Percentiles rank a stretch among this genome's conserved stretches.
Conservation (phyloP, 2,329 filamentous ascomycete genomes). For the Aschersonia sp. region DNA sequence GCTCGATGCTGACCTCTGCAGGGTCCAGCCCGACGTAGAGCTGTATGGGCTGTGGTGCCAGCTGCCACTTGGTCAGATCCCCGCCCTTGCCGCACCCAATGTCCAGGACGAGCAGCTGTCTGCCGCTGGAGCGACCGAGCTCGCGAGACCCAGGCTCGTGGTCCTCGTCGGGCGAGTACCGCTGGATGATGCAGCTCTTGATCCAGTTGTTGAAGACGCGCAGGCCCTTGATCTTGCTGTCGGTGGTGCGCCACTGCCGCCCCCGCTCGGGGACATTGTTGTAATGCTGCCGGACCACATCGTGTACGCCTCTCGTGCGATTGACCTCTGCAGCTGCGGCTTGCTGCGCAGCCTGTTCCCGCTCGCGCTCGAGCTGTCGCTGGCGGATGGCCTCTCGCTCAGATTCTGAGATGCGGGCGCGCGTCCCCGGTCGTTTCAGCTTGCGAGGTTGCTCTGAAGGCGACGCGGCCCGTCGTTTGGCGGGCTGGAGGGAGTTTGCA, state of each 20-base stretch:
- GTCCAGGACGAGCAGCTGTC: conserved; percentile 70
- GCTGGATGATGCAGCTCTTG: conserved; percentile 94
- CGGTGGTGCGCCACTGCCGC: conserved; percentile 85
- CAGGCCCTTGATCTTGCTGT: conserved; percentile 88
- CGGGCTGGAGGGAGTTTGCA: conserved; percentile 40
- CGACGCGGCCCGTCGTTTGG: conserved; percentile 43
- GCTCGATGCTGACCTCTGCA: conserved; percentile 80
- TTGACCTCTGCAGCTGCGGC: conserved; percentile 22
- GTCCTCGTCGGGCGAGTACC: conserved; percentile 75
- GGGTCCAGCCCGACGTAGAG: conserved; percentile 92
- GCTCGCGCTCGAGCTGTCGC: conserved; percentile 42
- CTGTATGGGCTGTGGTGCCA: conserved; percentile 78
- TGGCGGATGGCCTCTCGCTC: conserved; percentile 55
- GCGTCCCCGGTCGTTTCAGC: conserved; percentile 53
- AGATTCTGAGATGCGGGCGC: conserved; percentile 50
- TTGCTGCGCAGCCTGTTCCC: conserved; percentile 21
- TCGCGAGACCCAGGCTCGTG: conserved; percentile 47
- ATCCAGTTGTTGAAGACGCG: conserved; percentile 98
- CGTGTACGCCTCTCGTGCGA: conserved; percentile 45
- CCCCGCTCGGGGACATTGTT: conserved; percentile 90
- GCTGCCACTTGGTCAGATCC: conserved; percentile 91
- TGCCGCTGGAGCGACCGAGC: conserved; percentile 32
- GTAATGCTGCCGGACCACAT: conserved; percentile 88
- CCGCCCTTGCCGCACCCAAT: conserved; percentile 96
- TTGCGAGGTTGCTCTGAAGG: conserved; percentile 45